A percentile compares a stretch with the other conserved stretches of the same genome.
phyloP scores from a whole-genome alignment of 78 protist genomes.

The Dictyostelium capitatum region DNA sequence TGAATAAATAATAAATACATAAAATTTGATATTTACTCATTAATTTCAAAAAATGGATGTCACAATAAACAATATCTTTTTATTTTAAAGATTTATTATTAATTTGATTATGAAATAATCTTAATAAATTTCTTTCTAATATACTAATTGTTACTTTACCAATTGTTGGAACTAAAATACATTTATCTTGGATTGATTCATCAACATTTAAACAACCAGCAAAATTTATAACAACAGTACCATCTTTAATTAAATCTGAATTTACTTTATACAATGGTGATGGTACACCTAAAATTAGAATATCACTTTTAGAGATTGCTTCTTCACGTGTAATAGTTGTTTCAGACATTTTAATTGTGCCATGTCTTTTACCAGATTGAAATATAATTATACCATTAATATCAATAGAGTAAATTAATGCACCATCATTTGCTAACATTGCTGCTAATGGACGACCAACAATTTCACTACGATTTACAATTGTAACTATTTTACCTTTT shows the following conservation, averaged over 20 bases:
- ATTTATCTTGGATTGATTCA: slow-evolving; percentile 53
- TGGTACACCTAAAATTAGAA: slow-evolving; percentile 90
- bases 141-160: slow-evolving; percentile 93
- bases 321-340: slow-evolving; percentile 57
- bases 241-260: slow-evolving; percentile 48
- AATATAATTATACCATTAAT: slow-evolving; percentile 48
- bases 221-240: slow-evolving; percentile 79
- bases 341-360: slow-evolving; percentile 76
- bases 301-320: slow-evolving; percentile 65
- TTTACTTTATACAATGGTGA: slow-evolving; percentile 70
- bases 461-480: slow-evolving; percentile 94
- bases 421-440: slow-evolving; percentile 88
- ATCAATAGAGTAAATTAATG: slow-evolving; percentile 72
- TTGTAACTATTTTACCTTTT: slow-evolving; percentile 91
- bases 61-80: too few relatives aligned
- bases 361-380: slow-evolving; percentile 71
- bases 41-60: too few relatives aligned
- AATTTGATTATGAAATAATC: slow-evolving; percentile 75
- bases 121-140: slow-evolving; percentile 89
- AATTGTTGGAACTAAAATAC: slow-evolving; percentile 75
- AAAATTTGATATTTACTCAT: too few relatives aligned
- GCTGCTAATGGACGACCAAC: slow-evolving; percentile 95
- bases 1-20: too few relatives aligned
- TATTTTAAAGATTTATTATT: not conserved
- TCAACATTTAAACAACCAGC: slow-evolving; percentile 86